phyloP scores from a whole-genome alignment of 805 yeast genomes.

The Candida ascalaphidarum region DNA sequence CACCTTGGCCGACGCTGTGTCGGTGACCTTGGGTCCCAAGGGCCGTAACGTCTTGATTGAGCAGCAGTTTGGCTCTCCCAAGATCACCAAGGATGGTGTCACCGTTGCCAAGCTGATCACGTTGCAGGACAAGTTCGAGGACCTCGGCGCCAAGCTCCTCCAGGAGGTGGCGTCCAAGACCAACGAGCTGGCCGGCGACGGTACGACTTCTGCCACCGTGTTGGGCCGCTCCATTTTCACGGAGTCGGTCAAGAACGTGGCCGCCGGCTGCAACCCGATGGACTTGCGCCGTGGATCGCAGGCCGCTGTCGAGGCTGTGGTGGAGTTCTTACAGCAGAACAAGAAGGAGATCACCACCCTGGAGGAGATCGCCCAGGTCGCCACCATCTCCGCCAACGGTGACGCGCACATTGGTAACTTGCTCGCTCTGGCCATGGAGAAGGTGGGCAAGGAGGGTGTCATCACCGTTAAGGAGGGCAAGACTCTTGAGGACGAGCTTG shows the following conservation, averaged over 20 bases:
- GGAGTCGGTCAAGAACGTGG: constrained; percentile 92
- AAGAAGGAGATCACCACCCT: constrained; percentile 90
- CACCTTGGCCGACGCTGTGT: constrained; percentile 90
- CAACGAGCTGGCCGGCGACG: constrained; percentile 97
- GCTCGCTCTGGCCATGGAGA: constrained; percentile 94
- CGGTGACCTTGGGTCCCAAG: constrained; percentile 95
- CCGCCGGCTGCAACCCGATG: constrained; percentile 99
- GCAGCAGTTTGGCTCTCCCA: constrained; percentile 94
- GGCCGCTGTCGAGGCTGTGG: constrained; percentile 92
- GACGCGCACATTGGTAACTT: constrained; percentile 86
- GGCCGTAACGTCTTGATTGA: constrained; percentile 96
- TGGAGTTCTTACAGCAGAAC: constrained; percentile 71
- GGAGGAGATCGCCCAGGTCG: constrained; percentile 96
- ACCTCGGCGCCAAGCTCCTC: constrained; percentile 88
- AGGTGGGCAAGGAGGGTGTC: constrained; percentile 98
- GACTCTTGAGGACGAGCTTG: constrained; percentile 92
- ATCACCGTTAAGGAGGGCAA: constrained; percentile 96
- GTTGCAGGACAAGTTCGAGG: constrained; percentile 85
- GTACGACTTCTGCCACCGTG: constrained; percentile 96
- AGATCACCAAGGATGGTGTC: constrained; percentile 98
- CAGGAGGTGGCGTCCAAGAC: constrained; percentile 98
- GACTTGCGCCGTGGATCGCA: constrained; percentile 96
- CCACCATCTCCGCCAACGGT: constrained; percentile 96
- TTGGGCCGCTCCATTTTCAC: constrained; percentile 93
- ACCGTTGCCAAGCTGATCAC: constrained; percentile 87